These are phyloP conservation scores for Trypethelium eluteriae DNA, from an alignment of 495 filamentous ascomycete species.

Conservation along the genomic window DNA sequence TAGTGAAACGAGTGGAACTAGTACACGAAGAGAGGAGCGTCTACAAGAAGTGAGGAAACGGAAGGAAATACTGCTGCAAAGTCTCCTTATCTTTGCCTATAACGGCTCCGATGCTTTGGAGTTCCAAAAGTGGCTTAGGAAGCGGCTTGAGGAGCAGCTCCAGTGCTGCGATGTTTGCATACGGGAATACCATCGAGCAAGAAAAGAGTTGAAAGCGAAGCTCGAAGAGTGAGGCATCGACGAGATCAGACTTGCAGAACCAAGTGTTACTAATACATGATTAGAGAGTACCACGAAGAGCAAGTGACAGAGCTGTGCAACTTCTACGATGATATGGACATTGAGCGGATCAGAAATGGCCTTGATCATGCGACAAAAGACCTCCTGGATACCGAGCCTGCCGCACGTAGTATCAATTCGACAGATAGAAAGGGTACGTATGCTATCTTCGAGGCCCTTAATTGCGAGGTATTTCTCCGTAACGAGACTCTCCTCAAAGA, in stretches of 20 bases:
- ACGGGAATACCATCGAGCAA: conserved; percentile 67
- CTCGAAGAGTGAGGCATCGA: conserved; percentile 42
- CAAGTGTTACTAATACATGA: neutral
- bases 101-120: conserved; percentile 52
- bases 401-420: conserved; percentile 42
- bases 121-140: conserved; percentile 52
- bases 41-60: conserved; percentile 45
- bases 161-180: conserved; percentile 72
- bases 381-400: conserved; percentile 43
- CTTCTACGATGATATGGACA: conserved; percentile 51
- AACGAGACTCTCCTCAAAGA: conserved; percentile 45
- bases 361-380: conserved; percentile 43
- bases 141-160: conserved; percentile 49
- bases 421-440: conserved; percentile 47
- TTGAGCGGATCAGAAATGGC: conserved; percentile 54
- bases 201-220: conserved; percentile 53
- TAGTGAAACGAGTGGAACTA: conserved; percentile 12
- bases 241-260: conserved; percentile 8
- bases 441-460: conserved; percentile 57
- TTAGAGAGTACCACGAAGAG: conserved; percentile 49
- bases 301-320: conserved; percentile 50
- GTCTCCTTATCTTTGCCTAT: conserved; percentile 61
- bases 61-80: conserved; percentile 52
- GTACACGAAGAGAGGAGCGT: conserved; percentile 15
- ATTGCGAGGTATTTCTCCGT: conserved; percentile 52